Base-by-base conservation (phyloP, 2,329 filamentous ascomycete species). In the Aspergillus bombycis region DNA sequence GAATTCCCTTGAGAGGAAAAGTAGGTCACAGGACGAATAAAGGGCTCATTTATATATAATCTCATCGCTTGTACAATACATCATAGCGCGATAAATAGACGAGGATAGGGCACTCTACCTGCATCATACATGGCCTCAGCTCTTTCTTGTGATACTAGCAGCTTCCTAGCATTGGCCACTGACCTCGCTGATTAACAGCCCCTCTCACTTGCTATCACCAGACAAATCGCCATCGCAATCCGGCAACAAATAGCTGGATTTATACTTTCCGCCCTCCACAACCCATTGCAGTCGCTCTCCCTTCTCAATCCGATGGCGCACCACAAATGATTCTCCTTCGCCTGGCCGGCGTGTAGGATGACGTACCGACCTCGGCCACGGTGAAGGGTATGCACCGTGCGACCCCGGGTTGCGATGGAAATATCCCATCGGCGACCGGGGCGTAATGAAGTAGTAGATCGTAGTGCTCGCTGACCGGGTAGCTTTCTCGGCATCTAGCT, bases 241-340 rank as follows among this genome's bases (percentile, higher is more conserved):
- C 1, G 82, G 80, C 36, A 89, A 74, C 62, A 91, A 70, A 74
- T 84, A 90, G 69, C 83, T 88, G 12, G 84, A 85, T 77, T 91
- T 91, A 72, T 84, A 91, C 73, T 87, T 86, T 5, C 86, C 88
- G 0, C 89, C 88, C 59, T 89, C 87, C 9, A 92, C 88, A 64
- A 90, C 80, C 89, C 89, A 91, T 73, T 90, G 87, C 70, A 89
- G 67, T 72, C 73, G 84, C 79, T 91, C 89, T 0, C 88, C 89
- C 0, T 71, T 75, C 4, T 78, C 79, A 6, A 90, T 77, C 71
- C 89, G 78, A 14, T 79, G 80, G 0, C 88, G 89, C 1, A 91
- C 89, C 4, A 88, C 74, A 68, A 89, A 91, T 8, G 81, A 85
- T 77, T 91, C 12, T 68, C 21, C 30, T 36, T 54, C 12, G 74